Evolutionary conservation across 108 stramenopile genomes (phyloP).

Genomic region (Ochromonas danica): DNA sequence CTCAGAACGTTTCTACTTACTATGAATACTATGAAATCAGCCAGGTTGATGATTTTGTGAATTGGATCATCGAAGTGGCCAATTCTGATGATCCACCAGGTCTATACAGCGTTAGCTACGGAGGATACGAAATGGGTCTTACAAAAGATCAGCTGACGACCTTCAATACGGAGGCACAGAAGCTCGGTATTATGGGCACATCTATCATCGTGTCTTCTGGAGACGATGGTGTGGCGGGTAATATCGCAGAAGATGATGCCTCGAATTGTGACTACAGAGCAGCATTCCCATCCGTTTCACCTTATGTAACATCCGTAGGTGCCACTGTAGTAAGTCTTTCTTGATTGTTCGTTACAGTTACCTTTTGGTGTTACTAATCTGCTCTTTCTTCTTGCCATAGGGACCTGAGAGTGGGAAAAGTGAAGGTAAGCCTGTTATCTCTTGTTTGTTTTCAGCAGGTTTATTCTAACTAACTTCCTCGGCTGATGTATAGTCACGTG

Average conservation of each 20-base stretch:
- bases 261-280: slow-evolving; percentile 5
- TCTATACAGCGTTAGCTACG: background rate
- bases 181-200: slow-evolving; percentile 37
- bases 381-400: no score
- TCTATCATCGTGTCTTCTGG: slow-evolving; percentile 39
- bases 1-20: background rate
- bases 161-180: slow-evolving; percentile 35
- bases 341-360: no score
- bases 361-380: no score
- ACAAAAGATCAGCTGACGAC: background rate
- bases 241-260: slow-evolving; percentile 4
- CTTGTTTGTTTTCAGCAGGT: no score
- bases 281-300: slow-evolving; percentile 33
- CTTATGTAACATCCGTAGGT: slow-evolving; percentile 45
- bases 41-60: background rate
- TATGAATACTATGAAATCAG: background rate
- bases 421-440: no score
- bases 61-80: background rate
- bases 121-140: background rate
- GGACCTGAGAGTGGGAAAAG: no score
- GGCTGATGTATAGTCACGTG: no score
- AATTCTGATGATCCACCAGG: background rate
- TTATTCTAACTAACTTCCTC: no score
- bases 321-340: slow-evolving; percentile 40
- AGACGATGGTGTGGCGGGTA: slow-evolving; percentile 14